phyloP scores from a whole-genome alignment of 371 early-diverging fungal genomes.

The Mucor racemosus region DNA sequence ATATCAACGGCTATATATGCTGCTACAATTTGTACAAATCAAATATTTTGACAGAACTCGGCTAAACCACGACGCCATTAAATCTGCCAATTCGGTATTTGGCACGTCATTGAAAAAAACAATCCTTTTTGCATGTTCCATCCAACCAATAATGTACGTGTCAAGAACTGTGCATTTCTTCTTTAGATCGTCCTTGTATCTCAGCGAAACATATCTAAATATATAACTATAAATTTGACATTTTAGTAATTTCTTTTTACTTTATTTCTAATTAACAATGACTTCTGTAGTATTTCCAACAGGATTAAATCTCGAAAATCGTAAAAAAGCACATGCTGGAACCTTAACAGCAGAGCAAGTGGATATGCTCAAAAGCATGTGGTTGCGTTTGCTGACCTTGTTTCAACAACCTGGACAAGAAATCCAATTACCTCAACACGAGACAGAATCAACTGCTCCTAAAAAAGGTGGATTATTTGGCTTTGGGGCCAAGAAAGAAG shows the following conservation, averaged over 20 bases:
- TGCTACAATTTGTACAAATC: no score
- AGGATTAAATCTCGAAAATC: slow-evolving; percentile 6
- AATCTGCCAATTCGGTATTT: no score
- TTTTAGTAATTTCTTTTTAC: background rate
- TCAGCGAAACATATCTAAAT: background rate
- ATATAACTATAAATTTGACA: background rate
- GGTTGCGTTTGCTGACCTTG: slow-evolving; percentile 55
- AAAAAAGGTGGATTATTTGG: slow-evolving; percentile 29
- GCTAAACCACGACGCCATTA: no score
- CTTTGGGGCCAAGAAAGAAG: slow-evolving; percentile 39
- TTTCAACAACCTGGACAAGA: slow-evolving; percentile 45
- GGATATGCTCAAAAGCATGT: slow-evolving; percentile 24
- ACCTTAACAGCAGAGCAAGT: slow-evolving; percentile 20
- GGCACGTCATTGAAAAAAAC: no score
- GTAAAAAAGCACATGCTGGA: slow-evolving; percentile 40
- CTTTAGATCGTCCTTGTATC: background rate
- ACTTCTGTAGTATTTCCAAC: slow-evolving; percentile 16
- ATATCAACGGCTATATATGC: no score
- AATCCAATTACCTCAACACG: slow-evolving; percentile 24
- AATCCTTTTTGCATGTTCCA: no score
- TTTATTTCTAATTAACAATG: background rate
- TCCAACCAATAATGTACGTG: background rate
- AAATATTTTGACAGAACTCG: no score
- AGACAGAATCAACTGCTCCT: slow-evolving; percentile 4
- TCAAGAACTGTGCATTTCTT: background rate